A percentile compares a stretch with the other conserved stretches of the same genome.
Conservation (phyloP, 1,139 yeast species). For the Zygotorulaspora mrakii region DNA sequence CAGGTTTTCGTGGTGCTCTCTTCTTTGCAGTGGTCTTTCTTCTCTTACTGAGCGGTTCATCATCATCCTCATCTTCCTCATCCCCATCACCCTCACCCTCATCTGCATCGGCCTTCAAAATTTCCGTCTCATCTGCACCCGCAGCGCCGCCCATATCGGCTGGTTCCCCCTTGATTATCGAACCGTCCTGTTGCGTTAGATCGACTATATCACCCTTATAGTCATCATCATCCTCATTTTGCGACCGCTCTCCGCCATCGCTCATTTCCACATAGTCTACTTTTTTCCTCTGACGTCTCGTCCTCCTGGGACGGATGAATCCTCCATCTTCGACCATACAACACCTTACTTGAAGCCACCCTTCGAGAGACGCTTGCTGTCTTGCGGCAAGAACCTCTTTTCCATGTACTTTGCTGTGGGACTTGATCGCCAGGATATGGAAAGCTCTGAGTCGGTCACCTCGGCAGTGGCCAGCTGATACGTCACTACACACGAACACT, state of each 20-base stretch:
- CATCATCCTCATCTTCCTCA: slow-evolving; percentile 30
- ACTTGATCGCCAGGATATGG: too few species aligned
- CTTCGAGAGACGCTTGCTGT: too few species aligned
- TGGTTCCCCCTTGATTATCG: slow-evolving; percentile 9
- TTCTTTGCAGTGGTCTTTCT: slow-evolving; percentile 8
- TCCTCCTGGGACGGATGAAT: slow-evolving; percentile 28
- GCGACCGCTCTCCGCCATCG: slow-evolving; percentile 11
- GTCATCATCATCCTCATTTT: slow-evolving; percentile 9
- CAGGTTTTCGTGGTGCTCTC: slow-evolving; percentile 21
- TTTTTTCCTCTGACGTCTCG: slow-evolving; percentile 18
- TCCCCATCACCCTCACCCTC: slow-evolving; percentile 22
- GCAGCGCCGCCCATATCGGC: not conserved
- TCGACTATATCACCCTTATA: slow-evolving; percentile 2
- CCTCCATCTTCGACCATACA: slow-evolving; percentile 32
- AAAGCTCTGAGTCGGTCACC: too few species aligned
- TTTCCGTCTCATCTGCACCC: slow-evolving; percentile 1
- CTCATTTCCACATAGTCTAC: slow-evolving; percentile 24
- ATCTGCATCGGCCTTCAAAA: slow-evolving; percentile 13
- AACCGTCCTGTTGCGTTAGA: slow-evolving; percentile 4
- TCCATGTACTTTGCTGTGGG: too few species aligned
- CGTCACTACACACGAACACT: too few species aligned
- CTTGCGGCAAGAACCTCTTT: too few species aligned
- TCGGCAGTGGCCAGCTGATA: too few species aligned
- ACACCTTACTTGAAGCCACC: not conserved
- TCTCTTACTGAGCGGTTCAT: slow-evolving; percentile 27